Base-by-base conservation (phyloP, 805 yeast species). In the Candida schatavii region DNA sequence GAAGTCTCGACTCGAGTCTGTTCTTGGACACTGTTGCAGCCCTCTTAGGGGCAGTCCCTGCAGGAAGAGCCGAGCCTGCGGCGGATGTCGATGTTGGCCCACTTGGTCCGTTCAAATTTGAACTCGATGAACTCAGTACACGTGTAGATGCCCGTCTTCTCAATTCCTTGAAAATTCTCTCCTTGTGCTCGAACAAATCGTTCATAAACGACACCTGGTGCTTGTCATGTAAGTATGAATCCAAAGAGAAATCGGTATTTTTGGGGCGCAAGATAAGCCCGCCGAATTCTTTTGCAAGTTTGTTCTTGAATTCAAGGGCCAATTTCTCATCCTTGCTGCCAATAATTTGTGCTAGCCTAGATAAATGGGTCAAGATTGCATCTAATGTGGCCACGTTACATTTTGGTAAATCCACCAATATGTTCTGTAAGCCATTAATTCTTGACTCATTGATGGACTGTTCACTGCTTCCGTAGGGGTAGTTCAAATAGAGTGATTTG, bases 301-400 rank as follows among this genome's bases (percentile, higher is more conserved):
- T 65, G 13, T 56, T 60, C 52, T 77, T 73, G 22, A 68, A 68
- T 0, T 60, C 56, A 0, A 69, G 36, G 5, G 70, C 62, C 45
- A 62, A 49, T 10, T 49, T 66, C 40, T 46, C 56, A 50, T 53
- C 64, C 57, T 56, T 75, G 48, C 57, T 70, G 56, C 74, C 77
- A 62, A 57, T 71, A 54, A 56, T 68, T 41, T 58, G 63, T 22
- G 83, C 75, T 43, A 88, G 63, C 36, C 95, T 70, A 40, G 75
- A 73, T 57, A 88, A 76, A 60, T 88, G 96, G 2, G 88, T 80
- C 29, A 83, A 74, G n/a, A 88, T 61, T 1, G 90, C 89, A 57
- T 85, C 90, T 41, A 88, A 70, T 0, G 95, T 85, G 1, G 95
- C 91, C 33, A 87, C 68, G 52, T 83, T 85, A 35, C 84, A 73